phyloP scores from a whole-genome alignment of 495 filamentous ascomycete genomes.

The Hypoxylon fragiforme region DNA sequence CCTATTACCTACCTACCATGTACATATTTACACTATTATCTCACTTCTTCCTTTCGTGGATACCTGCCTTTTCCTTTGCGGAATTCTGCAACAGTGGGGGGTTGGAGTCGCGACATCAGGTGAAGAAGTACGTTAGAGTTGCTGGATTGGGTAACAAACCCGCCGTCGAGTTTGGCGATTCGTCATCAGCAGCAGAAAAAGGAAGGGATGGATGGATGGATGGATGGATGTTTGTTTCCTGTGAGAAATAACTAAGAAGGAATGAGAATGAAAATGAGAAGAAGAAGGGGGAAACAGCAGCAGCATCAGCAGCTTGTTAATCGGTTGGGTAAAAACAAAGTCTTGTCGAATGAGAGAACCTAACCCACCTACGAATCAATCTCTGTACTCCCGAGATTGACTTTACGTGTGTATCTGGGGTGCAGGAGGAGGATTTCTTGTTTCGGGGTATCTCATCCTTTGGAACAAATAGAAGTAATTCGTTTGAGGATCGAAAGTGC shows the following conservation, averaged over 20 bases:
- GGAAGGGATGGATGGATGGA: too few species aligned
- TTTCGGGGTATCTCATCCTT: slow-evolving; percentile 9
- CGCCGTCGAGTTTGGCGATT: slow-evolving; percentile 21
- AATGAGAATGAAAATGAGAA: too few species aligned
- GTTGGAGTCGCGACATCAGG: neutral
- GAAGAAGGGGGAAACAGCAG: too few species aligned
- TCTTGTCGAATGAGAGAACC: slow-evolving; percentile 18
- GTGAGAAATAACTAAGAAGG: too few species aligned
- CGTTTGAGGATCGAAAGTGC: neutral
- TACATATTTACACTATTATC: too few species aligned
- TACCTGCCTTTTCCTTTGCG: too few species aligned
- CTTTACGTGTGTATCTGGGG: slow-evolving; percentile 28
- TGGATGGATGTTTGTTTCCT: too few species aligned
- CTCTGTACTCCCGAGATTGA: slow-evolving; percentile 26
- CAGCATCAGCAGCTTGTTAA: slow-evolving; percentile 17
- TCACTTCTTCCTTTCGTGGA: too few species aligned
- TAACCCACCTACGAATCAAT: slow-evolving; percentile 23
- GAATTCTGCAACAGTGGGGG: slow-evolving; percentile 1
- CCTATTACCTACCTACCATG: too few species aligned
- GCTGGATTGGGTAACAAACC: slow-evolving; percentile 34
- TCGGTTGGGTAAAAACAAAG: slow-evolving; percentile 13
- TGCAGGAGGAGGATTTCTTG: slow-evolving; percentile 17
- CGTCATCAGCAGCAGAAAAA: slow-evolving; percentile 12
- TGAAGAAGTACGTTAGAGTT: slow-evolving; percentile 8
- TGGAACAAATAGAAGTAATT: slow-evolving; percentile 25